phyloP scores from a whole-genome alignment of 2,329 filamentous ascomycete species.

The Venturiaceae sp. region DNA sequence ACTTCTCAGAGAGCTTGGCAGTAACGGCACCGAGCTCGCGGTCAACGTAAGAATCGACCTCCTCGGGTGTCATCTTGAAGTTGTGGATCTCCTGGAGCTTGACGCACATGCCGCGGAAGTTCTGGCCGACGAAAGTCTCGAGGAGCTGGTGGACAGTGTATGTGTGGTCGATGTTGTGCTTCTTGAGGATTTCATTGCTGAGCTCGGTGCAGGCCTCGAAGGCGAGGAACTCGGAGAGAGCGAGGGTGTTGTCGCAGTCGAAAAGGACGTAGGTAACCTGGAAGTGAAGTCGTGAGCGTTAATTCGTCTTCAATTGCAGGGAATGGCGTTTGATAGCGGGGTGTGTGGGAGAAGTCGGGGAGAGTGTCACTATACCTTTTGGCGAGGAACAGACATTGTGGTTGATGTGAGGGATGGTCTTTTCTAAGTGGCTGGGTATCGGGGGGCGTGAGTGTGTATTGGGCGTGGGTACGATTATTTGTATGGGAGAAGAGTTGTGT shows the following conservation, averaged over 20 bases:
- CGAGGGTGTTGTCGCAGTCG: conserved; percentile 77
- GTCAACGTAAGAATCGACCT: conserved; percentile 64
- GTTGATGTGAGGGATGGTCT: neutral
- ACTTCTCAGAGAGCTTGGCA: conserved; percentile 60
- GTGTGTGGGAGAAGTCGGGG: neutral
- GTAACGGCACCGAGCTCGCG: conserved; percentile 79
- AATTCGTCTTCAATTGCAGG: neutral
- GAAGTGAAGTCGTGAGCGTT: neutral
- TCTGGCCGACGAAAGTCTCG: conserved; percentile 82
- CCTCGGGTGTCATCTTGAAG: conserved; percentile 58
- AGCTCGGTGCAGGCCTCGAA: conserved; percentile 87
- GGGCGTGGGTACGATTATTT: no score
- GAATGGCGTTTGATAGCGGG: neutral
- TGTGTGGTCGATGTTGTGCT: conserved; percentile 51
- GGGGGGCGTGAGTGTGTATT: no score
- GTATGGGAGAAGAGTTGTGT: no score
- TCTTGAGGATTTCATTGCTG: conserved; percentile 73
- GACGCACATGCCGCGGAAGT: conserved; percentile 86
- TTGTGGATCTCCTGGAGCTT: conserved; percentile 66
- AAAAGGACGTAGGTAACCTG: conserved; percentile 41
- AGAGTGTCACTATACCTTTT: neutral
- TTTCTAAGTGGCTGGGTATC: neutral
- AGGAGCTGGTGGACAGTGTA: conserved; percentile 76
- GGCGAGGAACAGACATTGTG: neutral
- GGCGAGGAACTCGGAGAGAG: conserved; percentile 80